A percentile compares a stretch with the other conserved stretches of the same genome.
phyloP scores from a whole-genome alignment of 148 eudicot genomes.

The Agrostemma githago region DNA sequence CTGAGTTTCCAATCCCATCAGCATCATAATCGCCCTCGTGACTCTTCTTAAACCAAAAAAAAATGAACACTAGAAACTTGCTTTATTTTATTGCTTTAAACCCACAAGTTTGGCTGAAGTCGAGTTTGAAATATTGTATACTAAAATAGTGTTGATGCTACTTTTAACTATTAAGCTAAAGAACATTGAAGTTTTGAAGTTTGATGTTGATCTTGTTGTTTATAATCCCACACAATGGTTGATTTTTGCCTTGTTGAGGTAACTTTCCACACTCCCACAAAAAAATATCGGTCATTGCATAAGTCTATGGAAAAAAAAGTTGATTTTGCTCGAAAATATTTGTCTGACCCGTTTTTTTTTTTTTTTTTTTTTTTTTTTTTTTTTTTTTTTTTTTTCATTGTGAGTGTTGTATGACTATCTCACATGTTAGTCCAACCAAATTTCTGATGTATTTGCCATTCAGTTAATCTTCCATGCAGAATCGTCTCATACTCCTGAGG shows the following conservation, averaged over 20 bases:
- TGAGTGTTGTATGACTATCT: not conserved
- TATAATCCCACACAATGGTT: not conserved
- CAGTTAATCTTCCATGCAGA: not conserved
- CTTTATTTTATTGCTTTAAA: not conserved
- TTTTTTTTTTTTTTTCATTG: not conserved
- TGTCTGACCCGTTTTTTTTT: no score
- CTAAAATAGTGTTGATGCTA: not conserved
- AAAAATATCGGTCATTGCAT: not conserved
- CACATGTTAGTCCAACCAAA: not conserved
- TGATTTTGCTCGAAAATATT: not conserved
- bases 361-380: not conserved
- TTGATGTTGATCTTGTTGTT: not conserved
- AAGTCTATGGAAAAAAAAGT: not conserved
- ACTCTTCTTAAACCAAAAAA: not conserved
- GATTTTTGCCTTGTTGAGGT: not conserved
- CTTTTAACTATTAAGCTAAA: conserved; percentile 1
- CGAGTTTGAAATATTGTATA: not conserved
- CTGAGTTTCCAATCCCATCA: no score
- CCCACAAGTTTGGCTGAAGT: not conserved
- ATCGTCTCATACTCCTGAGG: not conserved
- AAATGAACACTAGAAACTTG: not conserved
- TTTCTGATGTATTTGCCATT: no score
- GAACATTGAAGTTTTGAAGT: not conserved
- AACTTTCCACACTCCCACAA: not conserved
- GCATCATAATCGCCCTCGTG: no score